Evolutionary conservation across 768 basidiomycete species (phyloP), one percentile per base, ranked within the genome.

Genomic region (Holtermannia corniformis): DNA sequence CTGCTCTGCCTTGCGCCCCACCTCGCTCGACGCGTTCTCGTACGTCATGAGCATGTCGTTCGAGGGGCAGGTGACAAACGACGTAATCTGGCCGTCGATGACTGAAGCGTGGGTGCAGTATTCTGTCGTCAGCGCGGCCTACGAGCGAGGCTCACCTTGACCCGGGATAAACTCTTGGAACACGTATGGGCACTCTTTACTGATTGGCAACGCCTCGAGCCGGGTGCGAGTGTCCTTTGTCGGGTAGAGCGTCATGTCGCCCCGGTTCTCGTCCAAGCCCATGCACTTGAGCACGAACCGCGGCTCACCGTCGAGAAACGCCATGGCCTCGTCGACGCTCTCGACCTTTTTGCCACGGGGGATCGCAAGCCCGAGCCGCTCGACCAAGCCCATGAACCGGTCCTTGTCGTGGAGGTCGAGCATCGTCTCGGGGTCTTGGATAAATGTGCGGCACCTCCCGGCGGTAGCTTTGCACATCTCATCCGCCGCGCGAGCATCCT

Each of bases 31-130:
- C n/a, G 55, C 57, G 54, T 70, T 62, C 28, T 70, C 67, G 51
- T 73, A 73, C 2, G 69, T 68, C 72, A 73, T 73, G 51, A 73
- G 61, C 72, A 73, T 73, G 59, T 72, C 70, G 55, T 66, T 68
- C 13, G 65, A 66, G 2, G 72, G 72, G 40, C 68, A 70, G 19
- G 63, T 58, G 46, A 73, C 67, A 55, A 73, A 72, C 1, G 72
- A 68, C 19, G 65, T 65, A 55, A 72, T 56, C 24, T 60, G 50
- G 23, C 67, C 67, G 16, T 67, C 57, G 49, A 70, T 52, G 21
- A 71, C 72, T 7, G 67, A 67, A 12, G 69, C 67, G 59, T 73
- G 72, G 4, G 72, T 73, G 52, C 72, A 73, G 57, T 60, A 73
- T 62, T 72, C 70, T 63, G 20, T 4, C 37, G 19, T 24, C 2